phyloP scores from a whole-genome alignment of 1,284 basidiomycete species.

The Tilletia indica region DNA sequence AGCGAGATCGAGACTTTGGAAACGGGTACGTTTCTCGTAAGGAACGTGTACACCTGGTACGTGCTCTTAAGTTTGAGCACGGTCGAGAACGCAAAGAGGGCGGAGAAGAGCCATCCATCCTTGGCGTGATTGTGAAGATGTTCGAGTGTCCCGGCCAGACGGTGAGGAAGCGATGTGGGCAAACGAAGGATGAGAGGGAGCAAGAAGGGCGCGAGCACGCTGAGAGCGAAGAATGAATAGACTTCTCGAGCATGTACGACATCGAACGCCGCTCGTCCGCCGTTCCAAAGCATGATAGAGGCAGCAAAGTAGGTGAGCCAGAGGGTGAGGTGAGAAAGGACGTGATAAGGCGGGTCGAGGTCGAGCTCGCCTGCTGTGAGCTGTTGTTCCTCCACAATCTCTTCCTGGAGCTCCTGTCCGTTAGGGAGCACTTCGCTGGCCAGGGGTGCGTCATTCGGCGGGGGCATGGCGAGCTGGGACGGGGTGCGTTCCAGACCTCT shows the following conservation, averaged over 20 bases:
- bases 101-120: not conserved
- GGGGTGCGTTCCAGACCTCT: not conserved
- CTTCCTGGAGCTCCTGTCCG: not conserved
- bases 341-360: not conserved
- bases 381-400: not conserved
- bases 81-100: not conserved
- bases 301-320: constrained; percentile 5
- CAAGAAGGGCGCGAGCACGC: not conserved
- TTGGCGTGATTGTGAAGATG: not conserved
- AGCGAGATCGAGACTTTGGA: not conserved
- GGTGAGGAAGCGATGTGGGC: not conserved
- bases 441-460: no score
- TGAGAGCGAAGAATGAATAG: not conserved
- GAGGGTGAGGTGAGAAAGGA: constrained; percentile 3
- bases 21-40: not conserved
- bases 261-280: not conserved
- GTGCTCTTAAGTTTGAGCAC: not conserved
- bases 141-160: not conserved
- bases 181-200: not conserved
- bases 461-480: not conserved
- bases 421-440: no score
- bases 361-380: not conserved
- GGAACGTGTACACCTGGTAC: not conserved
- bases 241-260: not conserved
- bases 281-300: not conserved